Conservation (phyloP, 1,284 basidiomycete genomes). For the Erythrobasidium hasegawianum region DNA sequence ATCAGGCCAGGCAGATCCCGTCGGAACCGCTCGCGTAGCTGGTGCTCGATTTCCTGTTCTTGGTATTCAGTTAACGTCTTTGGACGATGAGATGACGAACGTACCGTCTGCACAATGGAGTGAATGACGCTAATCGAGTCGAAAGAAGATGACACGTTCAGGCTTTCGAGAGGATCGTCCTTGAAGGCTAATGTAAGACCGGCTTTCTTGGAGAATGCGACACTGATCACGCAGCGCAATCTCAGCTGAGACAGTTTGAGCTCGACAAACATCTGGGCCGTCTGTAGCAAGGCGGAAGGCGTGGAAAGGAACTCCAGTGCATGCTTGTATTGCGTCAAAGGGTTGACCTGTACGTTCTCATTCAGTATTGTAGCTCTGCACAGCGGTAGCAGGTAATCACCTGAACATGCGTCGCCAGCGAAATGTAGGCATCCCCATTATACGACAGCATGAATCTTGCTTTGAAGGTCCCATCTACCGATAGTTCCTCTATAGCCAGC, state of each 20-base stretch:
- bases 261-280: constrained; percentile 88
- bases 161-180: constrained; percentile 96
- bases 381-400: constrained; percentile 52
- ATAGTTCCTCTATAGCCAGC: constrained; percentile 95
- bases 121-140: constrained; percentile 97
- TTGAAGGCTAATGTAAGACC: constrained; percentile 99
- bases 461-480: constrained; percentile 71
- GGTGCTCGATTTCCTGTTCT: constrained; percentile 87
- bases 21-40: constrained; percentile 94
- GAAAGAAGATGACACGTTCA: constrained; percentile 95
- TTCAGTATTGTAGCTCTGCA: constrained; percentile 37
- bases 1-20: constrained; percentile 97
- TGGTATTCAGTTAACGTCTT: background rate
- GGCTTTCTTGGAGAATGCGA: constrained; percentile 93
- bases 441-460: constrained; percentile 97
- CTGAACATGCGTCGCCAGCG: constrained; percentile 94
- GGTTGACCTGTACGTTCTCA: constrained; percentile 68
- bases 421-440: constrained; percentile 93
- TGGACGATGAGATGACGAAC: too few species aligned
- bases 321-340: constrained; percentile 77
- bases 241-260: constrained; percentile 92
- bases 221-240: constrained; percentile 91
- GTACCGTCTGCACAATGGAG: constrained; percentile 72
- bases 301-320: constrained; percentile 65
- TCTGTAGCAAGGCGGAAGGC: constrained; percentile 80